phyloP scores from a whole-genome alignment of 2,329 filamentous ascomycete genomes.

The Tolypocladium tropicale region DNA sequence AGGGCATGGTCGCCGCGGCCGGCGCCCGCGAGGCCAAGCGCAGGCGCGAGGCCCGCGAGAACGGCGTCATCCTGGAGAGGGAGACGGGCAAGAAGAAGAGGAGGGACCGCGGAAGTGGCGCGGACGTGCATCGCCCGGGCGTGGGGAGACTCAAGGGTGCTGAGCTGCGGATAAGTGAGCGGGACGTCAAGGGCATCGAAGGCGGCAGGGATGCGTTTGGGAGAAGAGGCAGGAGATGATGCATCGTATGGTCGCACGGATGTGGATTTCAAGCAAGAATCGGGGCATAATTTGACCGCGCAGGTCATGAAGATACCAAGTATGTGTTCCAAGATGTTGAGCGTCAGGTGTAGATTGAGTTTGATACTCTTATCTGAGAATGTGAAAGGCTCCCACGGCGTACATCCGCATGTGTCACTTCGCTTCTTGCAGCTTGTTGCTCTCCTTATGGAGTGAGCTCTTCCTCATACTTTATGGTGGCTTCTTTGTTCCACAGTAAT shows the following conservation, averaged over 20 bases:
- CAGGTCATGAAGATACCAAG: neutral
- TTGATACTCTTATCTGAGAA: too few relatives aligned
- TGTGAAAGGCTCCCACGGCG: too few relatives aligned
- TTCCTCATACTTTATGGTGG: too few relatives aligned
- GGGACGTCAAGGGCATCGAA: constrained; percentile 64
- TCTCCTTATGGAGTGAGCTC: too few relatives aligned
- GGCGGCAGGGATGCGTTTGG: constrained; percentile 36
- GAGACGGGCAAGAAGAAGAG: constrained; percentile 26
- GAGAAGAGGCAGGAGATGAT: constrained; percentile 22
- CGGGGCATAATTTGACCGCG: neutral
- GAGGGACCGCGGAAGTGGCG: constrained; percentile 36
- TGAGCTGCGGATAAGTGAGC: constrained; percentile 66
- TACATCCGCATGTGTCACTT: too few relatives aligned
- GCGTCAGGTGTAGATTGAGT: too few relatives aligned
- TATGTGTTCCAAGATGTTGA: neutral
- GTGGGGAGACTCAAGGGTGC: constrained; percentile 75
- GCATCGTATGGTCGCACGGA: neutral
- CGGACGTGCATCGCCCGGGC: constrained; percentile 61
- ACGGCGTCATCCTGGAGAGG: constrained; percentile 77
- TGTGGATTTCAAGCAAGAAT: neutral
- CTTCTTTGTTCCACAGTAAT: too few relatives aligned
- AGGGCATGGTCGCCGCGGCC: constrained; percentile 68
- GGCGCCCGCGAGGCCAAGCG: constrained; percentile 57
- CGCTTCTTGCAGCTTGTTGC: too few relatives aligned
- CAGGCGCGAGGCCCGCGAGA: constrained; percentile 73